Evolutionary conservation across 129 eudicot genomes (phyloP).

Genomic region (Helianthus tuberosus): DNA sequence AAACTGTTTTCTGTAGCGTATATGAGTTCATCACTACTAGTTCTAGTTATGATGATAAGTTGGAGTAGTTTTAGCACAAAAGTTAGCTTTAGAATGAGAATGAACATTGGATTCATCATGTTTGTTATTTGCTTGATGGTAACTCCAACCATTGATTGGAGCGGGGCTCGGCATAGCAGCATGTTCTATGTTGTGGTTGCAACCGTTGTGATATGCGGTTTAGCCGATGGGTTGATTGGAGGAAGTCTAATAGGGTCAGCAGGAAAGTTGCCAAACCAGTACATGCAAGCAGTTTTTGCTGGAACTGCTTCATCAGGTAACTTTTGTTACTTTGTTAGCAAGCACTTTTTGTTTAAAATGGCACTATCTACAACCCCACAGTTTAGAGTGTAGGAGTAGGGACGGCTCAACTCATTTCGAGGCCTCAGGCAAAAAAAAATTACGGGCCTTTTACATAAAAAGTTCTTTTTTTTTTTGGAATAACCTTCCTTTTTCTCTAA

Average conservation of each 20-base stretch:
- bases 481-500: too few species aligned
- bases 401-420: too few species aligned
- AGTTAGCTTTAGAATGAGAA: conserved; percentile 53
- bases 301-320: conserved; percentile 91
- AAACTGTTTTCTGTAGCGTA: conserved; percentile 79
- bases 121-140: conserved; percentile 54
- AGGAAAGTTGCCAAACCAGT: conserved; percentile 74
- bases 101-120: conserved; percentile 72
- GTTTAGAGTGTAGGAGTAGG: too few species aligned
- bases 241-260: conserved; percentile 80
- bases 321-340: not conserved
- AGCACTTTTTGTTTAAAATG: not conserved
- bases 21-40: conserved; percentile 65
- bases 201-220: conserved; percentile 57
- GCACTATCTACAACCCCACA: not conserved
- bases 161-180: conserved; percentile 13
- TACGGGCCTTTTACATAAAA: too few species aligned
- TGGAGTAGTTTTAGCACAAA: conserved; percentile 34
- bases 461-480: too few species aligned
- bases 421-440: too few species aligned
- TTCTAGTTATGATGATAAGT: conserved; percentile 48
- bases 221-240: conserved; percentile 70
- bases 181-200: conserved; percentile 45
- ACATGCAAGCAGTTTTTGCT: conserved; percentile 92
- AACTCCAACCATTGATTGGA: conserved; percentile 53